These are phyloP conservation scores for Pseudonitzschia delicatissima DNA, from an alignment of 108 stramenopile genomes.

Conservation along the genomic window DNA sequence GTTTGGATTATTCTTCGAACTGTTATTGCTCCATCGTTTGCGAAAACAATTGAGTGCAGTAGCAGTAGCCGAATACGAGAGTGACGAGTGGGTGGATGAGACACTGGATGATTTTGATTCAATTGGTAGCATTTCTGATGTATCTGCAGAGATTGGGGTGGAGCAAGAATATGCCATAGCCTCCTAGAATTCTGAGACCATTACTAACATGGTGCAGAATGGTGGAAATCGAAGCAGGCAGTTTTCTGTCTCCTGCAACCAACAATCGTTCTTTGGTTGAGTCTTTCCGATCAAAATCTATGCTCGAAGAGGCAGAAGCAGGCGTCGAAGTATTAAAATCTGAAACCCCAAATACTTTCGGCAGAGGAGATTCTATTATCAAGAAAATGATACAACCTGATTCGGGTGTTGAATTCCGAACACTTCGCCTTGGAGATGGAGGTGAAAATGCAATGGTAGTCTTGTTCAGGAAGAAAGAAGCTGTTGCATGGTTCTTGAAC, in stretches of 20 bases:
- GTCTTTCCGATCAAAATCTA: slow-evolving; percentile 25
- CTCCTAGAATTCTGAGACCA: slow-evolving; percentile 60
- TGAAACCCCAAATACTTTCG: slow-evolving; percentile 17
- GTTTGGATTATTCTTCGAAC: slow-evolving; percentile 68
- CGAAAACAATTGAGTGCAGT: slow-evolving; percentile 71
- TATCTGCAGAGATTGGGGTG: slow-evolving; percentile 37
- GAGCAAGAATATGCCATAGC: slow-evolving; percentile 61
- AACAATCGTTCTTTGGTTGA: slow-evolving; percentile 16
- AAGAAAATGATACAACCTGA: slow-evolving; percentile 71
- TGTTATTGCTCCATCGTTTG: slow-evolving; percentile 54
- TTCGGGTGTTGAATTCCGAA: slow-evolving; percentile 84
- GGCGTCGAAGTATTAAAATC: slow-evolving; percentile 44
- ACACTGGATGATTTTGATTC: slow-evolving; percentile 44
- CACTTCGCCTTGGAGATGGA: slow-evolving; percentile 74
- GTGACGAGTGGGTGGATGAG: slow-evolving; percentile 16
- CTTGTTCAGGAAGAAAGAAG: slow-evolving; percentile 71
- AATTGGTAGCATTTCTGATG: slow-evolving; percentile 57
- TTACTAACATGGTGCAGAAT: slow-evolving; percentile 70
- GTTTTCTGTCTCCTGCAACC: slow-evolving; percentile 49
- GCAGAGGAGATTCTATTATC: slow-evolving; percentile 65
- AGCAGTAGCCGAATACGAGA: slow-evolving; percentile 54
- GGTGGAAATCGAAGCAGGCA: slow-evolving; percentile 55
- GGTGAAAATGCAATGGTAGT: slow-evolving; percentile 83
- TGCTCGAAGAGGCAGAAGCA: slow-evolving; percentile 36
- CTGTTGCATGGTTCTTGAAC: slow-evolving; percentile 62